Conservation (phyloP, 257 asterid species). For the Sherardia arvensis region DNA sequence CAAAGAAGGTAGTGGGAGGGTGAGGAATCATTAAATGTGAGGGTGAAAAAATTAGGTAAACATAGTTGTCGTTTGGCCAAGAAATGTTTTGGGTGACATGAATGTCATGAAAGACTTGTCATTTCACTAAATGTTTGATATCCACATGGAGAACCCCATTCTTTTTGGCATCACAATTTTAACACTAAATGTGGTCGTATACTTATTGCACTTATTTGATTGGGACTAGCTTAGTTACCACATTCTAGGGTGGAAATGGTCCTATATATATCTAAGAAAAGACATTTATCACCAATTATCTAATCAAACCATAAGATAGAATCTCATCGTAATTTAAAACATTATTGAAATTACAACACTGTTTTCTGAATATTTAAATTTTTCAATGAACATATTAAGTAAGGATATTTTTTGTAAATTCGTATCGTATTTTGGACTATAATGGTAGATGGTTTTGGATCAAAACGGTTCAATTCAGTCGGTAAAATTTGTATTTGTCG, state of each 20-base stretch:
- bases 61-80: constrained; percentile 1
- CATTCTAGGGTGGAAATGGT: neutral
- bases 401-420: too few species aligned
- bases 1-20: constrained; percentile 4
- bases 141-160: constrained; percentile 8
- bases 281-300: neutral
- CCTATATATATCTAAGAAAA: neutral
- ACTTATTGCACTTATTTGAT: neutral
- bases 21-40: constrained; percentile 1
- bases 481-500: too few species aligned
- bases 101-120: constrained; percentile 8
- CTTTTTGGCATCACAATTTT: constrained; percentile 4
- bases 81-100: constrained; percentile 3
- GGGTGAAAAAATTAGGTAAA: neutral
- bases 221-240: neutral
- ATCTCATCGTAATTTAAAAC: too few species aligned
- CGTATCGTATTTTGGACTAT: too few species aligned
- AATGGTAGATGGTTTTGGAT: too few species aligned
- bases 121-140: constrained; percentile 2
- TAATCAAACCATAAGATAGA: neutral
- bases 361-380: too few species aligned
- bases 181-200: too few species aligned
- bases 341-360: too few species aligned
- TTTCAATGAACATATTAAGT: too few species aligned
- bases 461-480: too few species aligned